A percentile compares a stretch with the other conserved stretches of the same genome.
phyloP scores from a whole-genome alignment of 176 grass and related monocot species.

The Triticum dicoccoides region DNA sequence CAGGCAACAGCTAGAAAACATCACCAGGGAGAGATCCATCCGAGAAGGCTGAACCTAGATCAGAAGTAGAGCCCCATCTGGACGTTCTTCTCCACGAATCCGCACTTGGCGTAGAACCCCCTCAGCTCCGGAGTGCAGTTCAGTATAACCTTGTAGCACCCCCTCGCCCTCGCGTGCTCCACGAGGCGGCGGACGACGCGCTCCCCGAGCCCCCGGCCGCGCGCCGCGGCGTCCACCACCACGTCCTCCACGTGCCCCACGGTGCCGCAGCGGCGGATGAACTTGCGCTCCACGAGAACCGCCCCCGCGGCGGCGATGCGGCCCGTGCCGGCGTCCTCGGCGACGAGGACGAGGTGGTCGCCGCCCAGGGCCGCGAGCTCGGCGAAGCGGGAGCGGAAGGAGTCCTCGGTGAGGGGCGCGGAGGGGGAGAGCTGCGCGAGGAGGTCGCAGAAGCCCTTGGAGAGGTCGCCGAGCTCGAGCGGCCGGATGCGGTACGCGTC shows the following conservation, averaged over 20 bases:
- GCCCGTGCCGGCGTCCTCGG: conserved; percentile 41
- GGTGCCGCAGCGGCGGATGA: conserved; percentile 57
- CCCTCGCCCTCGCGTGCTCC: conserved; percentile 54
- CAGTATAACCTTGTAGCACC: conserved; percentile 90
- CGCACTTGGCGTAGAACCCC: conserved; percentile 76
- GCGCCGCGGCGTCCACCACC: conserved; percentile 59
- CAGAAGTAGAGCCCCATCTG: conserved; percentile 94
- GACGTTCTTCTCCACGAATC: conserved; percentile 75
- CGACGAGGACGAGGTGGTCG: conserved; percentile 72
- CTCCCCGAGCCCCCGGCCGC: conserved; percentile 53
- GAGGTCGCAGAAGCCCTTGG: conserved; percentile 54
- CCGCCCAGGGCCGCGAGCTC: conserved; percentile 61
- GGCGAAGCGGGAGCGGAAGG: conserved; percentile 50
- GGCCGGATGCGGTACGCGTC: conserved; percentile 39
- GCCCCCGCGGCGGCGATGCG: conserved; percentile 47
- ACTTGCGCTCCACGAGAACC: conserved; percentile 75
- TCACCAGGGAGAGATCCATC: conserved; percentile 14
- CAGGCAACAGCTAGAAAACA: conserved; percentile 9
- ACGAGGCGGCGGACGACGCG: conserved; percentile 57
- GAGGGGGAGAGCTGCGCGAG: conserved; percentile 58
- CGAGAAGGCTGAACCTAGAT: conserved; percentile 38
- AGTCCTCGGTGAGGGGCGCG: conserved; percentile 38
- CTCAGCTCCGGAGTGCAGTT: conserved; percentile 63
- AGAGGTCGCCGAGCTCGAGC: conserved; percentile 55
- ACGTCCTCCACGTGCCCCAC: conserved; percentile 86